Base-by-base conservation (phyloP, 805 yeast species). In the Zygotorulaspora sp. region DNA sequence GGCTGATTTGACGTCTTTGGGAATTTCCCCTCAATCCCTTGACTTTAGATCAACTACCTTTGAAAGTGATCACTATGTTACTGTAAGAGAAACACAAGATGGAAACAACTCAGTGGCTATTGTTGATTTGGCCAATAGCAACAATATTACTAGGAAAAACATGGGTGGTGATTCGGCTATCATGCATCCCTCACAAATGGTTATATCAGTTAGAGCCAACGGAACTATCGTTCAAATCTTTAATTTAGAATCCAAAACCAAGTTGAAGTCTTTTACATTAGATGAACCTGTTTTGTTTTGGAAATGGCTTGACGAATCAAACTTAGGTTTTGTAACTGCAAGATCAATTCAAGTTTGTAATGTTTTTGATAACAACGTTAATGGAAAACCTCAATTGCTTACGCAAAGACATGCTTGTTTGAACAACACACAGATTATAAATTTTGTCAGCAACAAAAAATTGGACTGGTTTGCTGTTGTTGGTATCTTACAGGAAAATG, bases 131-230 rank as follows among this genome's bases (percentile, higher is more conserved):
- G 72, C 77, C 48, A 79, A 84, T 58, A 78, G 78, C 68, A 85
- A 85, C 65, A 75, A 77, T 52, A 78, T 89, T 44, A 82, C 84
- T 15, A 80, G 94, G 58, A 90, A 92, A 66, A 83, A 85, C 62
- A 92, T 92, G 96, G 75, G 85, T 39, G 99, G 98, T 30, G 99
- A 92, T 66, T 84, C 88, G 46, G 97, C 97, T 35, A 92, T 92
- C 59, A 80, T 92, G 92, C 94, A 88, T 64, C 97, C 98, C 22
- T 58, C 67, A n/a, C 78, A 82, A 62, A 79, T 83, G 65, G 87
- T 89, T 47, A 88, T 92, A 53, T 87, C 96, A 11, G 77, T 92
- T 49, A 78, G 97, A 59, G 97, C 97, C 29, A 92, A 88, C 58
- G 96, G 96, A 50, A 88, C 96, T 33, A 89, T 96, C 26, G 75